A percentile compares a stretch with the other conserved stretches of the same genome.
phyloP scores from a whole-genome alignment of 2,329 filamentous ascomycete genomes.

The Trichoderma brevicompactum region DNA sequence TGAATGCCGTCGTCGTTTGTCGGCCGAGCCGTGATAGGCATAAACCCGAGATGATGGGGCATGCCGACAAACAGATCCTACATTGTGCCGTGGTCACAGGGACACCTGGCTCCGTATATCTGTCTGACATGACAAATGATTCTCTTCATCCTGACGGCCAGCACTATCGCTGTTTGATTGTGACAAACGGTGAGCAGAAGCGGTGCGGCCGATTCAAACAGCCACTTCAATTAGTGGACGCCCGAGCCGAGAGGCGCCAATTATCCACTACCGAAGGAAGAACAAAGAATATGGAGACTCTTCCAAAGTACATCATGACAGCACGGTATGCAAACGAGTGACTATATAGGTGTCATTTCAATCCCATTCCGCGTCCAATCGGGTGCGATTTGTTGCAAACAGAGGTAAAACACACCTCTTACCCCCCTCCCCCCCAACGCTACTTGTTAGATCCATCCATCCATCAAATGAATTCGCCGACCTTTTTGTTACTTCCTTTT shows the following conservation, averaged over 20 bases:
- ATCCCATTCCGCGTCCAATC: neutral
- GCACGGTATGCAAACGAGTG: neutral
- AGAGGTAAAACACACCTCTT: neutral
- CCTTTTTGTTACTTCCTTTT: too few species aligned
- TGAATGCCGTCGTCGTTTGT: neutral
- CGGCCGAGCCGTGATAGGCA: slow-evolving; percentile 6
- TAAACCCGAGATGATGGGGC: neutral
- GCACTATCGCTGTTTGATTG: neutral
- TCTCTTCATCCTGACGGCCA: neutral
- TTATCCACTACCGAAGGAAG: neutral
- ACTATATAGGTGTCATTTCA: neutral
- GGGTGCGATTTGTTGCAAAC: neutral
- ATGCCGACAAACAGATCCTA: neutral
- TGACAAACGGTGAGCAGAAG: neutral
- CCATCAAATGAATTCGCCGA: too few species aligned
- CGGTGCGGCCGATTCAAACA: neutral
- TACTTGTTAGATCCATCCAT: too few species aligned
- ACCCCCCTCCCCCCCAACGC: too few species aligned
- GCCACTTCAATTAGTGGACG: neutral
- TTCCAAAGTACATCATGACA: too few species aligned
- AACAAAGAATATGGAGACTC: too few species aligned
- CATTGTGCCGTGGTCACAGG: neutral
- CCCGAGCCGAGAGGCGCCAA: too few species aligned
- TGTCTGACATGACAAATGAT: slow-evolving; percentile 7
- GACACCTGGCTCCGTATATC: neutral